These are phyloP conservation scores for Phylloporus sp. DNA, from an alignment of 768 basidiomycete genomes.

Conservation along the genomic window DNA sequence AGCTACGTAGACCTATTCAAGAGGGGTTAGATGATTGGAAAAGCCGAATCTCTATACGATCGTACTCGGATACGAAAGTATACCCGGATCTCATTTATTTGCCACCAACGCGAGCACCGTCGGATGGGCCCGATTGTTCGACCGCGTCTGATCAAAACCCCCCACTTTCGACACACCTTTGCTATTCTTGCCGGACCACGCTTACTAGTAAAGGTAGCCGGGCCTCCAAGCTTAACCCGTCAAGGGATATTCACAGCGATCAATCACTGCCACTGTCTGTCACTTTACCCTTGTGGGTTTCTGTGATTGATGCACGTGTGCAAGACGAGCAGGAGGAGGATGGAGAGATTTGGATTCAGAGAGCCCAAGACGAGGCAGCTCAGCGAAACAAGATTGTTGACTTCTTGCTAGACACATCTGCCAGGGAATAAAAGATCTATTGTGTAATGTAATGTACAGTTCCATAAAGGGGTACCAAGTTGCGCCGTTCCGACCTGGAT, in stretches of 20 bases:
- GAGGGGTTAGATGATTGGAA: slow-evolving; percentile 69
- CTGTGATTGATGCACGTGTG: not conserved
- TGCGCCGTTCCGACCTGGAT: no score
- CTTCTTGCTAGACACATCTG: slow-evolving; percentile 37
- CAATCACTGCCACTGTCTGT: slow-evolving; percentile 14
- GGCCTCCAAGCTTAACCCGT: slow-evolving; percentile 21
- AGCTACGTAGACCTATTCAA: slow-evolving; percentile 53
- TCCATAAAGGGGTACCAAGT: not conserved
- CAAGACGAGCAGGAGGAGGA: slow-evolving; percentile 2
- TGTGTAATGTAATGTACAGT: not conserved
- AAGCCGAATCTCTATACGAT: slow-evolving; percentile 63
- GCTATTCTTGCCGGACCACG: slow-evolving; percentile 60
- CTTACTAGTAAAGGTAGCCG: slow-evolving; percentile 55
- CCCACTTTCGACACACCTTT: slow-evolving; percentile 42
- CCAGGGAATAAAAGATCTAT: no score
- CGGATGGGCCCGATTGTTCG: not conserved
- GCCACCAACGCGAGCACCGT: not conserved
- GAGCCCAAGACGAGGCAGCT: slow-evolving; percentile 29
- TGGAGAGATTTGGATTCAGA: slow-evolving; percentile 31
- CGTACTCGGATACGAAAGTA: slow-evolving; percentile 28
- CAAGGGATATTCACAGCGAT: not conserved
- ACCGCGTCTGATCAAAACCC: slow-evolving; percentile 1
- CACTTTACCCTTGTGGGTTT: slow-evolving; percentile 33
- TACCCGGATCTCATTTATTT: slow-evolving; percentile 11
- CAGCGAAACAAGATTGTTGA: slow-evolving; percentile 37